These are phyloP conservation scores for Leishmania mexicana DNA, from an alignment of 208 protist genomes.

Conservation along the genomic window DNA sequence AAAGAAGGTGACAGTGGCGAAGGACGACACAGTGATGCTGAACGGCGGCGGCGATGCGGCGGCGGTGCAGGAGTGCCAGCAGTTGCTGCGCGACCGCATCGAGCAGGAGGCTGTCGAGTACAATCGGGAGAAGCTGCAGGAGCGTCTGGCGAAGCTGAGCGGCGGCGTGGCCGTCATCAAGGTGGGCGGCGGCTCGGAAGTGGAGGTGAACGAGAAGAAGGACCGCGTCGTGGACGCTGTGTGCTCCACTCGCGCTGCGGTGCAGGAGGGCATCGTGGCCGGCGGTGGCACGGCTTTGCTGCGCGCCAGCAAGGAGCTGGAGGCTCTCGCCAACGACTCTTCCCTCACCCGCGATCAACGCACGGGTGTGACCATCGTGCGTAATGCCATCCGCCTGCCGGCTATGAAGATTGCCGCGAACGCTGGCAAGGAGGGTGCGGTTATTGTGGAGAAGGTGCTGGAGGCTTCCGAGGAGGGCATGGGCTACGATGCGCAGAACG, in stretches of 20 bases:
- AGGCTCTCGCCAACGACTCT: constrained; percentile 70
- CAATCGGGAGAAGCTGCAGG: constrained; percentile 97
- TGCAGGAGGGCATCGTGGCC: constrained; percentile 99
- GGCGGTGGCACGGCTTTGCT: constrained; percentile 98
- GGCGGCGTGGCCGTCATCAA: constrained; percentile 97
- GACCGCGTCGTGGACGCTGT: constrained; percentile 99
- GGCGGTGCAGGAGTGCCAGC: constrained; percentile 92
- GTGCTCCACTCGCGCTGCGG: constrained; percentile 98
- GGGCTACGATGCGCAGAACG: constrained; percentile 96
- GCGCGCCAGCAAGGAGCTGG: constrained; percentile 87
- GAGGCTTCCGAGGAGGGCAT: constrained; percentile 63
- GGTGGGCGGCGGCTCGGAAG: constrained; percentile 97
- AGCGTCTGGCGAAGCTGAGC: constrained; percentile 98
- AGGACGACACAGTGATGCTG: constrained; percentile 98
- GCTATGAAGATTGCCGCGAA: constrained; percentile 97
- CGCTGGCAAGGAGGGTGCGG: constrained; percentile 97
- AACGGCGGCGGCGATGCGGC: constrained; percentile 94
- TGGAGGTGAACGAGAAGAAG: constrained; percentile 99
- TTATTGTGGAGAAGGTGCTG: constrained; percentile 98
- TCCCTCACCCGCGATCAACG: constrained; percentile 92
- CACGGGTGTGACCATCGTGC: constrained; percentile 96
- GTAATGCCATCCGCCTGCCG: constrained; percentile 92
- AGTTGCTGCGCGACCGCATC: constrained; percentile 92
- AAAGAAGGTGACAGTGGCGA: constrained; percentile 93
- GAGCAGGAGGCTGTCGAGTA: constrained; percentile 92